Conservation (phyloP, 75 land plant species). For the Picea sitchensis region DNA sequence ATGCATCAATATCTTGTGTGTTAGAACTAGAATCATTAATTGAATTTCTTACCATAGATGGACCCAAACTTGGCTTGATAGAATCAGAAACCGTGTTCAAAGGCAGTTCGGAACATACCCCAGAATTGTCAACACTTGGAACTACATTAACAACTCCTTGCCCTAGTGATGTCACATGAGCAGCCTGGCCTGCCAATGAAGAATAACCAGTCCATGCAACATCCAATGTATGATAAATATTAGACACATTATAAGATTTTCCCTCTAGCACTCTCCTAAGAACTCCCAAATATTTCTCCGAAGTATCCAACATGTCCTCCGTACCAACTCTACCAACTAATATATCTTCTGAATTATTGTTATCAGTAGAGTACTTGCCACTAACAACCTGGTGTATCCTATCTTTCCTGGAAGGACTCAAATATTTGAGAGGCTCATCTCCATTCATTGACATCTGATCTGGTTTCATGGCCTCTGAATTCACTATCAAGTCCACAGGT, state of each 20-base stretch:
- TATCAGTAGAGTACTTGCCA: not conserved
- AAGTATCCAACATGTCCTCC: not conserved
- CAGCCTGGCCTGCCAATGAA: not conserved
- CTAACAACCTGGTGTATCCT: not conserved
- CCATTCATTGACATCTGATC: too few species aligned
- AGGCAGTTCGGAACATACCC: not conserved
- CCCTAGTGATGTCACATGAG: slow-evolving; percentile 7
- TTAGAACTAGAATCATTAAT: not conserved
- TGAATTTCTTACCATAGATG: not conserved
- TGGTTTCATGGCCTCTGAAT: not conserved
- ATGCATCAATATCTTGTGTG: not conserved
- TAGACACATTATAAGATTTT: slow-evolving; percentile 15
- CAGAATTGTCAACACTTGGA: not conserved
- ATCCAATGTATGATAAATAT: slow-evolving; percentile 30
- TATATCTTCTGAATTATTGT: not conserved
- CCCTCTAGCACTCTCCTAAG: not conserved
- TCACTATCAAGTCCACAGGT: not conserved
- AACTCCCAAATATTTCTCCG: not conserved
- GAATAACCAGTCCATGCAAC: slow-evolving; percentile 33
- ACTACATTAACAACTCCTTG: not conserved
- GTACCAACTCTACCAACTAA: not conserved
- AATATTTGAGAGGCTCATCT: not conserved
- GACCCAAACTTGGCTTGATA: not conserved
- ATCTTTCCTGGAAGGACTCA: not conserved
- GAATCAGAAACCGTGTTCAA: not conserved